Conservation (phyloP, 495 filamentous ascomycete species). For the Hypoxylon lenormandii region DNA sequence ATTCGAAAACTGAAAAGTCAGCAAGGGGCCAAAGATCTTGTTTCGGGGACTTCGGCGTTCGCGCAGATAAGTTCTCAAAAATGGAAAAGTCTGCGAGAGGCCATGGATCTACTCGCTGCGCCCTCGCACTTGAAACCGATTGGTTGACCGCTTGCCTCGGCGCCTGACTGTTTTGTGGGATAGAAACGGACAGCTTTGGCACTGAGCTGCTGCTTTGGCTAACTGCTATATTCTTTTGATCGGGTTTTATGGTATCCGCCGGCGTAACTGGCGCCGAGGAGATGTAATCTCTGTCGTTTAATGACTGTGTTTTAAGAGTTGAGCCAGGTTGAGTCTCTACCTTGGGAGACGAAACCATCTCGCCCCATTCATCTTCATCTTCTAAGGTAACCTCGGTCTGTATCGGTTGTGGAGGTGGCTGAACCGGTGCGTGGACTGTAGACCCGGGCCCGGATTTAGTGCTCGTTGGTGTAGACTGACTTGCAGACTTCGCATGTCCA, state of each 20-base stretch:
- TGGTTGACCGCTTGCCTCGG: conserved; percentile 7
- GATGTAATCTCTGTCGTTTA: background rate
- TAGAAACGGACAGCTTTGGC: conserved; percentile 21
- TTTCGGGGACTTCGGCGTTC: conserved; percentile 17
- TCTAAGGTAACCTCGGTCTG: conserved; percentile 27
- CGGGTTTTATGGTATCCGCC: background rate
- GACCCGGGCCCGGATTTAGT: conserved; percentile 1
- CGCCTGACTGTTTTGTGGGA: conserved; percentile 14
- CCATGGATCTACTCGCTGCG: conserved; percentile 25
- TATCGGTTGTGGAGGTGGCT: background rate
- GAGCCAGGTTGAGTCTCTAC: conserved; percentile 28
- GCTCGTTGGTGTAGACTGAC: background rate
- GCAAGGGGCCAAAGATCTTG: conserved; percentile 53
- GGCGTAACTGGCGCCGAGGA: background rate
- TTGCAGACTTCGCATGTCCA: conserved; percentile 4
- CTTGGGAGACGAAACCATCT: conserved; percentile 65
- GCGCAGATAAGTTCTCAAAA: conserved; percentile 27
- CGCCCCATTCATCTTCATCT: conserved; percentile 67
- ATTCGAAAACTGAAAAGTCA: conserved; percentile 57
- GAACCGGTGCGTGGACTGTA: background rate
- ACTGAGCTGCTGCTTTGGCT: conserved; percentile 9
- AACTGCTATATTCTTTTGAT: background rate
- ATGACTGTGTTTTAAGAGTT: conserved; percentile 4
- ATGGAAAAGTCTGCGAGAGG: conserved; percentile 37
- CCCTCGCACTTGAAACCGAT: conserved; percentile 5